These are phyloP conservation scores for Pythium monospermum DNA, from an alignment of 352 stramenopile species.

Conservation along the genomic window DNA sequence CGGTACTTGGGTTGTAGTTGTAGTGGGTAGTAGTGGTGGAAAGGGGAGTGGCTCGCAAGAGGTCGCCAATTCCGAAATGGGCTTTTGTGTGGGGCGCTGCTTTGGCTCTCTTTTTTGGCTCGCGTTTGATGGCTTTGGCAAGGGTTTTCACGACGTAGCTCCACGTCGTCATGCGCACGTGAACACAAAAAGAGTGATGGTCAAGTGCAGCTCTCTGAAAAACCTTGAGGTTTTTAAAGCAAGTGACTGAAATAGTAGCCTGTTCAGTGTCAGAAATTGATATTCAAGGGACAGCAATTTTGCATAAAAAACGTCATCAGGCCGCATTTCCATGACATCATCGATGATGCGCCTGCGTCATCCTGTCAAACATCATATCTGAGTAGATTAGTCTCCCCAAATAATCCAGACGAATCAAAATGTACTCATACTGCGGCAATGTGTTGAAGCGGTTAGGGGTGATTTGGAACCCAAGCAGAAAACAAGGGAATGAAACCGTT, in stretches of 20 bases:
- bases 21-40: not conserved
- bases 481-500: not conserved
- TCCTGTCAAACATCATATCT: not conserved
- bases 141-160: no score
- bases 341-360: slow-evolving; percentile 22
- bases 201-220: not conserved
- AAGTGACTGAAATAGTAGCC: not conserved
- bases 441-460: slow-evolving; percentile 6
- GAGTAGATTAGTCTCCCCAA: not conserved
- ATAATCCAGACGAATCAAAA: not conserved
- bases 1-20: no score
- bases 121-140: no score
- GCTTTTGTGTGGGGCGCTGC: no score
- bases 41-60: not conserved
- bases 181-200: not conserved
- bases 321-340: slow-evolving; percentile 22
- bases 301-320: slow-evolving; percentile 9
- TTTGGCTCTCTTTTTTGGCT: no score
- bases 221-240: not conserved
- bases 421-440: slow-evolving; percentile 6
- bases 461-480: slow-evolving; percentile 14
- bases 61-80: not conserved
- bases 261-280: not conserved
- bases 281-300: not conserved
- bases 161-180: no score